Percentiles rank a stretch among this genome's conserved stretches.
Evolutionary conservation across 2,329 filamentous ascomycete species (phyloP).

Genomic region (Penicillium sp.): DNA sequence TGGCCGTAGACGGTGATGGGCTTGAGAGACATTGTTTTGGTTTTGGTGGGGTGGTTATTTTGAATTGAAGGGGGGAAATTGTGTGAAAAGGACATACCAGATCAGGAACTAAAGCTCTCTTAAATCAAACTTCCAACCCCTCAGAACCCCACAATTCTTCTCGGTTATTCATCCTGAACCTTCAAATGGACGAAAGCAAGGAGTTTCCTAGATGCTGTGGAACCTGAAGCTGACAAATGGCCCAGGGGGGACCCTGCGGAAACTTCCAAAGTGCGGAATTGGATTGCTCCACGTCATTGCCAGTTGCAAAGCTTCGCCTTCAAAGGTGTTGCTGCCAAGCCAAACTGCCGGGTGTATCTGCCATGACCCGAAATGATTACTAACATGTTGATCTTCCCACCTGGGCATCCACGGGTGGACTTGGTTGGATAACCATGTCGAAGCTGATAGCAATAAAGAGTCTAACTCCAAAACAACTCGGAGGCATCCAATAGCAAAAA

Average conservation of each 20-base stretch:
- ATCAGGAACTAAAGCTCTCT: background rate
- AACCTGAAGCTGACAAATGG: background rate
- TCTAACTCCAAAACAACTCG: background rate
- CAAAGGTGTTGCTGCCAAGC: background rate
- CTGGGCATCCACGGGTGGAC: too few relatives aligned
- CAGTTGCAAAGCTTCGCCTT: background rate
- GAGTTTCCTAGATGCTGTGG: background rate
- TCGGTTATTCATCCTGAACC: background rate
- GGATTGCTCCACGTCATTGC: background rate
- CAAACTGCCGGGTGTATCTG: background rate
- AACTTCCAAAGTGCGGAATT: background rate
- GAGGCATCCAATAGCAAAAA: background rate
- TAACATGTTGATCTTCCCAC: background rate
- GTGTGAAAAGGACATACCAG: background rate
- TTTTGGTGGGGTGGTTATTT: background rate
- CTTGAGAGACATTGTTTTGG: constrained; percentile 22
- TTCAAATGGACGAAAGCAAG: background rate
- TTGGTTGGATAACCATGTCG: background rate
- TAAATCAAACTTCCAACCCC: background rate
- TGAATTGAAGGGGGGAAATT: background rate
- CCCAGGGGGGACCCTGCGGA: background rate
- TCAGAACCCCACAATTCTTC: background rate
- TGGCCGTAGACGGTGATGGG: constrained; percentile 24
- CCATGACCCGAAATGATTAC: background rate
- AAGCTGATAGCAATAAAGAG: background rate